Conservation (phyloP, 2,329 filamentous ascomycete species). For the Cladobotryum mycophilum region DNA sequence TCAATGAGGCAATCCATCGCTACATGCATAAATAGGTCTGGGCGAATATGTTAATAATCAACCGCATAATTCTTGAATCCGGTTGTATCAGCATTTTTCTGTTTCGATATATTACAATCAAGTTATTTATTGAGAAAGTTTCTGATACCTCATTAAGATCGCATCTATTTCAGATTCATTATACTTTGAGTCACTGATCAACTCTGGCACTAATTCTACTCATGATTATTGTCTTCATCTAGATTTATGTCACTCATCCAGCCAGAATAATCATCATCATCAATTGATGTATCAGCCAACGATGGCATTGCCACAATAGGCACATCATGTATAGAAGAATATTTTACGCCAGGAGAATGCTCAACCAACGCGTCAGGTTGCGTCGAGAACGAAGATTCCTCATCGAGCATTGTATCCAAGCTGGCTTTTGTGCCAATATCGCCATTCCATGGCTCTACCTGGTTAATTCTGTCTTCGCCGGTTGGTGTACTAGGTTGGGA, state of each 20-base stretch:
- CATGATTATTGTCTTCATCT: constrained; percentile 1
- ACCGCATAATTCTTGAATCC: too few relatives aligned
- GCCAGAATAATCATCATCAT: constrained; percentile 22
- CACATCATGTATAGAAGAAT: background rate
- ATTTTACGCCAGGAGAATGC: background rate
- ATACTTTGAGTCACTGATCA: too few relatives aligned
- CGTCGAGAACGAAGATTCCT: background rate
- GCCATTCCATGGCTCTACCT: constrained; percentile 14
- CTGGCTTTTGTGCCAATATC: background rate
- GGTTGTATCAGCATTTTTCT: too few relatives aligned
- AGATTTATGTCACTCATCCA: constrained; percentile 22
- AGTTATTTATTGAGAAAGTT: too few relatives aligned
- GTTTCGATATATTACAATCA: too few relatives aligned
- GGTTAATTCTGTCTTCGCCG: constrained; percentile 26
- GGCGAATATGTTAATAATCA: too few relatives aligned
- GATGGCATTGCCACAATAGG: constrained; percentile 14
- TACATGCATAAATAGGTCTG: too few relatives aligned
- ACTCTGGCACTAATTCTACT: background rate
- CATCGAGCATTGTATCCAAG: background rate
- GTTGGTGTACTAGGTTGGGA: constrained; percentile 52
- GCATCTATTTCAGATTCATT: too few relatives aligned
- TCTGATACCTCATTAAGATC: too few relatives aligned
- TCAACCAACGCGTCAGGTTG: background rate
- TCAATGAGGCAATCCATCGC: too few relatives aligned
- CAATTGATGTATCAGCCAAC: constrained; percentile 3